Evolutionary conservation across 768 basidiomycete species (phyloP), one percentile per base, ranked within the genome.

Genomic region (Chlorophyllum brunneum): DNA sequence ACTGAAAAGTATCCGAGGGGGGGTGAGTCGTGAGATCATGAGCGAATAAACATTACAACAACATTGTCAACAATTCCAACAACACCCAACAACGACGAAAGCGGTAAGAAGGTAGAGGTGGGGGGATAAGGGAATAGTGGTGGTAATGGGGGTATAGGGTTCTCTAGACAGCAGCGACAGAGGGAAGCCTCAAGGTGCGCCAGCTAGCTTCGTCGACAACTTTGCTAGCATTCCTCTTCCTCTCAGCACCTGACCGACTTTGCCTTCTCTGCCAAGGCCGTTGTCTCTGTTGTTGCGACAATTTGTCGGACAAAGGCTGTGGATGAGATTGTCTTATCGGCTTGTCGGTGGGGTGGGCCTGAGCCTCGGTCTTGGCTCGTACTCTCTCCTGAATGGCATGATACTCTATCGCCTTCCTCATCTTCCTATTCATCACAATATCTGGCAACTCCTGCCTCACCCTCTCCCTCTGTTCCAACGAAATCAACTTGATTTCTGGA

Each of bases 401-500:
- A 45, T 60, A 67, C 53, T 66, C 59, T 31, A 64, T 42, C 20
- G 56, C 60, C 62, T 69, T 69, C 44, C 63, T 60, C 59, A 66
- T 65, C 42, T 64, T 65, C 34, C 65, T 58, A 44, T 63, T 67
- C 63, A 69, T 67, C 22, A 67, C 59, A 11, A 67, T 58, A 46
- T 69, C 65, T 1, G 66, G 66, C 15, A 31, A 29, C 33, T n/a
- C 22, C 24, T 52, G n/a, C 33, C 36, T 52, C n/a, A 52, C 5
- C 24, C 29, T 52, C 33, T 52, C 51, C 51, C 37, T 52, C 13
- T 44, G 41, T 34, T 26, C 33, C 10, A 36, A 3, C 33, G 51
- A 44, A 11, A 52, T 29, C 22, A 27, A 9, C 18, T 44, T 44
- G 11, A 52, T 36, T 42, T 52, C 51, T 1, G 51, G 51, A 5